Conservation (phyloP, 1,139 yeast species). For the Zygoascus sp. region DNA sequence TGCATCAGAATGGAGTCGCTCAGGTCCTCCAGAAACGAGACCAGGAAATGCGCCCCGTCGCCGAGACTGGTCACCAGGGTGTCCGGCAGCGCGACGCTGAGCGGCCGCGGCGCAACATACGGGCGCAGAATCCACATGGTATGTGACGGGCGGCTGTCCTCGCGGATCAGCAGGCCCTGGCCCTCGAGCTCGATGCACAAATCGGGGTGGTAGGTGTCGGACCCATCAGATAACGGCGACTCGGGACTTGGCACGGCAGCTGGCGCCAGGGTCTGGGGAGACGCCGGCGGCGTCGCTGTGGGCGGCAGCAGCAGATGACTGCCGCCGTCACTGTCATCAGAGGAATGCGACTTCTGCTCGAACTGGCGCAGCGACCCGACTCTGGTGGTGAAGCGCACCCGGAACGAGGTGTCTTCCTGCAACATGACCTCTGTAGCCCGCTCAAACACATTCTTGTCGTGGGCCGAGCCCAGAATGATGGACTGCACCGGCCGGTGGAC, state of each 20-base stretch:
- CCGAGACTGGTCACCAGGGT: conserved; percentile 70
- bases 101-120: conserved; percentile 53
- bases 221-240: not conserved
- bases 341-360: not conserved
- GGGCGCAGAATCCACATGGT: conserved; percentile 94
- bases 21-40: conserved; percentile 61
- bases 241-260: no score
- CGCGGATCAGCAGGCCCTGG: conserved; percentile 89
- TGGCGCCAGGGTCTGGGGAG: no score
- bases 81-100: conserved; percentile 62
- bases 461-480: conserved; percentile 61
- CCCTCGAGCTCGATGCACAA: conserved; percentile 69
- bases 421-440: conserved; percentile 70
- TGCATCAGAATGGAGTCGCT: conserved; percentile 48
- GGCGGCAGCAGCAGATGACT: no score
- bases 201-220: conserved; percentile 9
- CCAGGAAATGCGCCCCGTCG: conserved; percentile 83
- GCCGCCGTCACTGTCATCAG: conserved; percentile 12
- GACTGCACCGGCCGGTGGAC: conserved; percentile 57
- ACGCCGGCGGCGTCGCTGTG: no score
- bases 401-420: conserved; percentile 68
- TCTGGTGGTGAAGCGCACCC: conserved; percentile 65
- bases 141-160: conserved; percentile 63
- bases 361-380: conserved; percentile 37
- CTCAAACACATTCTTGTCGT: conserved; percentile 63